Percentiles rank a stretch among this genome's conserved stretches.
Evolutionary conservation across 805 yeast genomes (phyloP).

Genomic region (Wickerhamiella kazuoi): DNA sequence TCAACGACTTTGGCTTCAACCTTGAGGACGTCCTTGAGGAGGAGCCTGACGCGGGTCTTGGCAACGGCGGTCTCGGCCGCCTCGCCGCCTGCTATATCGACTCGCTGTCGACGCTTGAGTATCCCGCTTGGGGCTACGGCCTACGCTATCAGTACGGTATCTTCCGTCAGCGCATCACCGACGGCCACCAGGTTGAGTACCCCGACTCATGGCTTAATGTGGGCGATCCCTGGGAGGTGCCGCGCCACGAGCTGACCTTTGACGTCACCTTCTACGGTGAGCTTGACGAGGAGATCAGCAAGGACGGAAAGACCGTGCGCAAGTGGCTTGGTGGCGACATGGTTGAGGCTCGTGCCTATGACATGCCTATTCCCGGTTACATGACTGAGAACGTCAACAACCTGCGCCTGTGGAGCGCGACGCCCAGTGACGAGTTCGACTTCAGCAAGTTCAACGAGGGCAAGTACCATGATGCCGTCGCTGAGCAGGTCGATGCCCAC

Average conservation of each 20-base stretch:
- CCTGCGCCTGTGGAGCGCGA: slow-evolving; percentile 76
- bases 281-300: slow-evolving; percentile 28
- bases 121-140: slow-evolving; percentile 95
- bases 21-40: slow-evolving; percentile 69
- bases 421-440: slow-evolving; percentile 82
- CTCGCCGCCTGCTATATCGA: slow-evolving; percentile 89
- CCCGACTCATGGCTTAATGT: slow-evolving; percentile 89
- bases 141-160: slow-evolving; percentile 86
- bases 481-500: slow-evolving; percentile 74
- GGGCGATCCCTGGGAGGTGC: slow-evolving; percentile 88
- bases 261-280: slow-evolving; percentile 84
- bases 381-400: slow-evolving; percentile 64
- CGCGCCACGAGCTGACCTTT: slow-evolving; percentile 67
- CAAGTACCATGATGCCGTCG: slow-evolving; percentile 71
- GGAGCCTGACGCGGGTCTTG: slow-evolving; percentile 89
- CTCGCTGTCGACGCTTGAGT: slow-evolving; percentile 67
- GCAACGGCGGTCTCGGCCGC: slow-evolving; percentile 91
- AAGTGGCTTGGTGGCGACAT: slow-evolving; percentile 81
- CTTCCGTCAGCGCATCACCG: slow-evolving; percentile 71
- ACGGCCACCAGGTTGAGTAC: slow-evolving; percentile 85
- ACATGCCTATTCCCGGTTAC: slow-evolving; percentile 85
- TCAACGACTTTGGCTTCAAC: slow-evolving; percentile 65
- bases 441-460: slow-evolving; percentile 82
- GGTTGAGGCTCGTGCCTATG: slow-evolving; percentile 77
- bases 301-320: slow-evolving; percentile 39